phyloP scores from a whole-genome alignment of 331 rosid species.

The Cucumis variabilis region DNA sequence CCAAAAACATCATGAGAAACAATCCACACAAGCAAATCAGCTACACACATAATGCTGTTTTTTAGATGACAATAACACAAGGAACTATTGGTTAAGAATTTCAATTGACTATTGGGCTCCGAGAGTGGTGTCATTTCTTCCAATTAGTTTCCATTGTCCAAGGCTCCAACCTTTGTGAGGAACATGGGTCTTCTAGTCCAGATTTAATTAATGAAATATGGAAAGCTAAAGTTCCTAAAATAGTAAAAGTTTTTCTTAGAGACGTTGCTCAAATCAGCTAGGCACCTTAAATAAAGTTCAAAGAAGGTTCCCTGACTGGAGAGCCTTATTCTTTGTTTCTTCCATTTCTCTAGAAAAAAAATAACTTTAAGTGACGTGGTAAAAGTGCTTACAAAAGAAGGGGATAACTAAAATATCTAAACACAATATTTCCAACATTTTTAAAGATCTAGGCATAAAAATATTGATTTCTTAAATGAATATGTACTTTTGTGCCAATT shows the following conservation, averaged over 20 bases:
- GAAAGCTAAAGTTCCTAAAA: neutral
- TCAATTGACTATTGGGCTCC: neutral
- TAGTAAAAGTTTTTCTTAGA: neutral
- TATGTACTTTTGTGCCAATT: neutral
- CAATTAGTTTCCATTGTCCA: neutral
- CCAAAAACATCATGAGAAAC: conserved; percentile 26
- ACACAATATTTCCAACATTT: conserved; percentile 5
- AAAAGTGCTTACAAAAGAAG: neutral
- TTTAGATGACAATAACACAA: neutral
- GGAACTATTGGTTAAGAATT: neutral
- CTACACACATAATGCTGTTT: neutral
- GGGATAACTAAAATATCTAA: neutral
- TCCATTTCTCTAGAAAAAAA: conserved; percentile 7
- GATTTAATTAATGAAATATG: neutral
- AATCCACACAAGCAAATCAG: neutral
- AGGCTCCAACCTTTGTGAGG: neutral
- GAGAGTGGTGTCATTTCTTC: neutral
- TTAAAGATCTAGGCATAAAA: neutral
- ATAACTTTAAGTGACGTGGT: neutral
- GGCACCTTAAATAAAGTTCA: neutral
- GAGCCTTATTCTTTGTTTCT: neutral
- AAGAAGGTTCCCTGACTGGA: conserved; percentile 10
- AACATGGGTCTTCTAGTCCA: neutral
- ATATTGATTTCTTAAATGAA: neutral
- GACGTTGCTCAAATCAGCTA: neutral